Evolutionary conservation across 345 rosid genomes (phyloP).

Genomic region (Physaria fendleri): DNA sequence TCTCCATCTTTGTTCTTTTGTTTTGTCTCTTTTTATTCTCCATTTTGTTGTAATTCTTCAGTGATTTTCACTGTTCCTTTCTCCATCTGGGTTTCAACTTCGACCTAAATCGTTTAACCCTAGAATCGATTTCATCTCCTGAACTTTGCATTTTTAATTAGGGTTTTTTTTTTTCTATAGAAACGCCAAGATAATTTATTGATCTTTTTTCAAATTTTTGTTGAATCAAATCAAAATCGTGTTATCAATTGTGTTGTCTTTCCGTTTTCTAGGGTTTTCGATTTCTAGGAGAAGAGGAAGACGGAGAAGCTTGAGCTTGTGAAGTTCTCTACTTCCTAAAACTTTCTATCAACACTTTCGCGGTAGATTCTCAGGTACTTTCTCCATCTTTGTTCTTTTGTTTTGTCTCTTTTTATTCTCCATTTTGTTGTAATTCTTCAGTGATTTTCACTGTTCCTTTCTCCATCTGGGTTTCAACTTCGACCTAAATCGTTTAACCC

Average conservation of each 20-base stretch:
- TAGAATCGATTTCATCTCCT: conserved; percentile 19
- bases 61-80: conserved; percentile 4
- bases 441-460: conserved; percentile 4
- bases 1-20: not conserved
- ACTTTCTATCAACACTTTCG: not conserved
- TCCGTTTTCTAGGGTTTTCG: conserved; percentile 23
- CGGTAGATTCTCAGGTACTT: conserved; percentile 20
- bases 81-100: conserved; percentile 22
- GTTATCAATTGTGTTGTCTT: not conserved
- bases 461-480: conserved; percentile 22
- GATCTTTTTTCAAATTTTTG: not conserved
- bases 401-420: not conserved
- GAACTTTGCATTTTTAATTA: conserved; percentile 4
- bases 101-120: conserved; percentile 6
- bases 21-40: not conserved
- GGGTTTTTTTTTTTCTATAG: not conserved
- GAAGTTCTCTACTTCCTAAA: conserved; percentile 14
- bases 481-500: conserved; percentile 6
- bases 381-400: not conserved
- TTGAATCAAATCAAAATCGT: conserved; percentile 5
- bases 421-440: not conserved
- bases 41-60: not conserved
- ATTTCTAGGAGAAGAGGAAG: conserved; percentile 9
- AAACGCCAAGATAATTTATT: not conserved
- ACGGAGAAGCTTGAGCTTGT: conserved; percentile 21